A percentile compares a stretch with the other conserved stretches of the same genome.
These are phyloP conservation scores for Piper betle DNA, from an alignment of 164 flowering plant genomes.

Conservation along the genomic window DNA sequence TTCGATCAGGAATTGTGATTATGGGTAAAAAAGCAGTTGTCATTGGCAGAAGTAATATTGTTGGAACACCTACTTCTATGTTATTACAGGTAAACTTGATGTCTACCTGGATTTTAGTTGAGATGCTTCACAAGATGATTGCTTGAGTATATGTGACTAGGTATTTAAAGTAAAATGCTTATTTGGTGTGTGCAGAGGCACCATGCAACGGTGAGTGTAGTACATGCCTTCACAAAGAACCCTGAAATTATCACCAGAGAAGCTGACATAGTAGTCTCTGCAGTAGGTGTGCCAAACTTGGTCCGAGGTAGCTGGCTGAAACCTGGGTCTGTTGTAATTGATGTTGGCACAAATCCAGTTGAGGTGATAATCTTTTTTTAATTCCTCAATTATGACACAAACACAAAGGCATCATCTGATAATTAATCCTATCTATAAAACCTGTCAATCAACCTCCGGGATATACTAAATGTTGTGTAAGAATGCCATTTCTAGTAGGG, in stretches of 20 bases:
- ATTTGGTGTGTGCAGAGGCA: conserved; percentile 45
- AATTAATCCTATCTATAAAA: no score
- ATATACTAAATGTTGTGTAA: neutral
- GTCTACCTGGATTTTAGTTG: neutral
- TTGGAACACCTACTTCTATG: conserved; percentile 67
- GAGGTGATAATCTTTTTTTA: conserved; percentile 27
- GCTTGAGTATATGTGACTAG: neutral
- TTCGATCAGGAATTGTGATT: conserved; percentile 45
- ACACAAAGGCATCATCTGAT: neutral
- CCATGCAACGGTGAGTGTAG: conserved; percentile 64
- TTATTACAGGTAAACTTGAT: conserved; percentile 48
- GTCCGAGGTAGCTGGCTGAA: conserved; percentile 82
- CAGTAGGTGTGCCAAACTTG: conserved; percentile 67
- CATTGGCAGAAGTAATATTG: conserved; percentile 81
- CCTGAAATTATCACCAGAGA: conserved; percentile 56
- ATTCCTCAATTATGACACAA: neutral
- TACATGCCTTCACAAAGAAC: conserved; percentile 52
- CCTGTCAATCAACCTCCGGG: neutral
- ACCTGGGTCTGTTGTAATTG: conserved; percentile 83
- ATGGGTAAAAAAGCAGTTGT: conserved; percentile 72
- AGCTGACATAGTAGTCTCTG: conserved; percentile 80
- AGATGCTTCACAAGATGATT: no score
- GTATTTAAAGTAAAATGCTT: neutral
- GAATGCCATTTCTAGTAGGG: no score
- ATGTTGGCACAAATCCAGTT: conserved; percentile 71